Percentiles rank a stretch among this genome's conserved stretches.
These are phyloP conservation scores for Starmerella potacharoeniae DNA, from an alignment of 805 yeast species.

Conservation along the genomic window DNA sequence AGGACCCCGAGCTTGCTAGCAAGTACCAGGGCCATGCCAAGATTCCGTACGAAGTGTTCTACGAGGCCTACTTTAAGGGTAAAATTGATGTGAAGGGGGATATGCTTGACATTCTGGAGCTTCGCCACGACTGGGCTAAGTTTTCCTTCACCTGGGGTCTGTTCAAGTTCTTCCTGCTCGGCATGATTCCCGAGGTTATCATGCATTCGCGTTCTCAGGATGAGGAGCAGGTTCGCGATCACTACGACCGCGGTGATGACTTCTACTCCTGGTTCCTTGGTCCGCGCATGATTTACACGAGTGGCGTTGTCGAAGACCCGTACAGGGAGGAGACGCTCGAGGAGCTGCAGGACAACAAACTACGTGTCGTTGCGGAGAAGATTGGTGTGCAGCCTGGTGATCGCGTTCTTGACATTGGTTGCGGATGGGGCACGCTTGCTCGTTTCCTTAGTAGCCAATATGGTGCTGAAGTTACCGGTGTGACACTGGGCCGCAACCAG, in stretches of 20 bases:
- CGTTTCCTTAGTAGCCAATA: constrained; percentile 69
- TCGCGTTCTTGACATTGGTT: constrained; percentile 69
- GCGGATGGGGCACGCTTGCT: constrained; percentile 95
- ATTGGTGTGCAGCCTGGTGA: constrained; percentile 65
- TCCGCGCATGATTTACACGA: constrained; percentile 87
- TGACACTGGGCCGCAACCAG: constrained; percentile 82
- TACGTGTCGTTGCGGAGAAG: constrained; percentile 78
- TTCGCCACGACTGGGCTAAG: constrained; percentile 82
- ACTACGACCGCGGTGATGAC: constrained; percentile 93
- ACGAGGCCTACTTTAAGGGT: constrained; percentile 70
- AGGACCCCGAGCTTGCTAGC: constrained; percentile 53
- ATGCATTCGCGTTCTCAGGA: constrained; percentile 88
- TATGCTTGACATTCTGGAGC: constrained; percentile 70
- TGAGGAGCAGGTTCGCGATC: constrained; percentile 92
- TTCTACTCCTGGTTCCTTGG: constrained; percentile 90
- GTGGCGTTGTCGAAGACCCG: constrained; percentile 70
- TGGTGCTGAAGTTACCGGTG: constrained; percentile 80
- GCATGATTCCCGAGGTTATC: constrained; percentile 86
- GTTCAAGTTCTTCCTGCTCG: constrained; percentile 69
- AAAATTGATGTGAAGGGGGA: constrained; percentile 85
- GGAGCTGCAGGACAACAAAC: constrained; percentile 75
- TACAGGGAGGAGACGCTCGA: constrained; percentile 56
- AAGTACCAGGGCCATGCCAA: constrained; percentile 64
- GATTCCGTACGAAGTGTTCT: constrained; percentile 88
- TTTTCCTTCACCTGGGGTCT: constrained; percentile 67